phyloP scores from a whole-genome alignment of 306 rosid species.

The Echinosophora koreensis region DNA sequence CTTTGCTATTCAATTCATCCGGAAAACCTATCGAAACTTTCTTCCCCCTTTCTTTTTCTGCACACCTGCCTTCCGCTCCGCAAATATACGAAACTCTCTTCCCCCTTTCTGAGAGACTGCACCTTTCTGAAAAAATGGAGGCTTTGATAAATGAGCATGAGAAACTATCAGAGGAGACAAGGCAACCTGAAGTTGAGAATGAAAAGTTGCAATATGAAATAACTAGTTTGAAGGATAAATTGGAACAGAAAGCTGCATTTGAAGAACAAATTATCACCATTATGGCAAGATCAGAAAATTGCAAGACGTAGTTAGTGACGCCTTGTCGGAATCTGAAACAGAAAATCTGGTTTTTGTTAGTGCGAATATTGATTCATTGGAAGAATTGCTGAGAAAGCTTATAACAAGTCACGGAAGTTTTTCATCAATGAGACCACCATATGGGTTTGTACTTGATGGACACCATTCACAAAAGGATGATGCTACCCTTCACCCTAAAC shows the following conservation, averaged over 20 bases:
- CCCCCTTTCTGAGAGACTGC: too few relatives aligned
- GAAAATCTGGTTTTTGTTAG: slow-evolving; percentile 59
- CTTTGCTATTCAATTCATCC: too few relatives aligned
- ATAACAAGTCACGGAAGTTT: slow-evolving; percentile 62
- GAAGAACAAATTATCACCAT: slow-evolving; percentile 57
- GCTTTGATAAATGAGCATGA: too few relatives aligned
- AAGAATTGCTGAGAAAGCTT: slow-evolving; percentile 72
- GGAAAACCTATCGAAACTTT: too few relatives aligned
- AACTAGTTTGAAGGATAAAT: slow-evolving; percentile 58
- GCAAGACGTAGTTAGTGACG: slow-evolving; percentile 67
- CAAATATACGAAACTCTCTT: too few relatives aligned
- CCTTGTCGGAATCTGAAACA: slow-evolving; percentile 58
- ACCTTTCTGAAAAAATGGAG: too few relatives aligned
- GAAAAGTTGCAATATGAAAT: slow-evolving; percentile 65
- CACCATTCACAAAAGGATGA: slow-evolving; percentile 49
- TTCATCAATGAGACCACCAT: slow-evolving; percentile 49
- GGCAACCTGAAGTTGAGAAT: slow-evolving; percentile 67
- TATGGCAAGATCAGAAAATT: slow-evolving; percentile 65
- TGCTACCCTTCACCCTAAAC: slow-evolving; percentile 22
- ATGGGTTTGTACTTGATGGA: slow-evolving; percentile 48
- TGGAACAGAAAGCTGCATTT: slow-evolving; percentile 56
- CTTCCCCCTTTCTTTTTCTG: too few relatives aligned
- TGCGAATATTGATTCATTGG: slow-evolving; percentile 71
- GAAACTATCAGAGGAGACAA: too few relatives aligned
- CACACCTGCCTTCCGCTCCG: too few relatives aligned